These are phyloP conservation scores for Aspergillus diversus DNA, from an alignment of 495 filamentous ascomycete species.

Conservation along the genomic window DNA sequence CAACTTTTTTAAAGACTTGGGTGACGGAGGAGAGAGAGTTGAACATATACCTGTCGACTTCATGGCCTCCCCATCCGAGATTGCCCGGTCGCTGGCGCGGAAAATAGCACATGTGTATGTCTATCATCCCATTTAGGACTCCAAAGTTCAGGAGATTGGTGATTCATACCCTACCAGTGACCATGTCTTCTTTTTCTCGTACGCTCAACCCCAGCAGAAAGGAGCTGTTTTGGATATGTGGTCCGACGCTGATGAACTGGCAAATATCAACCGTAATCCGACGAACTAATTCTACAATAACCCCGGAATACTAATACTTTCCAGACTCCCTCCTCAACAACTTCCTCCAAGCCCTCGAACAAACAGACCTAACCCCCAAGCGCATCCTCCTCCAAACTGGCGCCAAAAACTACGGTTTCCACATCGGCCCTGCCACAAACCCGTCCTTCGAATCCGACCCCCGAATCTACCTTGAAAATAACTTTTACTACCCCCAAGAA, in stretches of 20 bases:
- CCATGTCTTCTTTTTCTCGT: conserved; percentile 60
- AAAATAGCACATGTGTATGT: conserved; percentile 2
- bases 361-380: conserved; percentile 45
- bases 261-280: conserved; percentile 41
- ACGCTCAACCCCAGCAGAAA: conserved; percentile 44
- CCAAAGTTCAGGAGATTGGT: background rate
- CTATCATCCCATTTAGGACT: background rate
- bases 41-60: conserved; percentile 55
- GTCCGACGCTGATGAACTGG: conserved; percentile 50
- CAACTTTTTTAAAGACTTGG: conserved; percentile 11
- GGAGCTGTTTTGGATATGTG: conserved; percentile 34
- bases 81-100: background rate
- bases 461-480: conserved; percentile 44
- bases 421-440: conserved; percentile 47
- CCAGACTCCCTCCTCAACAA: conserved; percentile 42
- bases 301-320: background rate
- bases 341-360: conserved; percentile 47
- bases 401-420: conserved; percentile 55
- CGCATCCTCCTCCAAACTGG: conserved; percentile 56
- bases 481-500: conserved; percentile 61
- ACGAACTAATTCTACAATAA: conserved; percentile 16
- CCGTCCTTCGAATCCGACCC: conserved; percentile 52
- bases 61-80: conserved; percentile 36
- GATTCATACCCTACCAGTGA: conserved; percentile 27
- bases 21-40: conserved; percentile 16